Conservation (phyloP, 2,329 filamentous ascomycete genomes). For the Diaporthe nobilis region DNA sequence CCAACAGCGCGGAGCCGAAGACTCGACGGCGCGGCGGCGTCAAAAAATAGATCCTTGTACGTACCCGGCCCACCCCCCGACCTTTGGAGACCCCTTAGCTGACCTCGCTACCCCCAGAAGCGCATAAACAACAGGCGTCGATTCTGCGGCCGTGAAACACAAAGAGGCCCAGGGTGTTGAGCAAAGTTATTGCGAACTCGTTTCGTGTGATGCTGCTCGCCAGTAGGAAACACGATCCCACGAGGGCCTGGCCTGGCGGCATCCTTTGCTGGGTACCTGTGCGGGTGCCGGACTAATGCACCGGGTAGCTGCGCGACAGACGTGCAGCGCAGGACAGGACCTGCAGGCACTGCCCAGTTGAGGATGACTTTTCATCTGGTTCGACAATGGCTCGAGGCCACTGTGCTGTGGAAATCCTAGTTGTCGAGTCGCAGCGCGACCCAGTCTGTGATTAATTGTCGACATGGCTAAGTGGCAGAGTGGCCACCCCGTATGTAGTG, state of each 20-base stretch:
- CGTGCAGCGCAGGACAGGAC: slow-evolving; percentile 34
- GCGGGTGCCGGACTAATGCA: slow-evolving; percentile 37
- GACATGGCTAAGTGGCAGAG: slow-evolving; percentile 4
- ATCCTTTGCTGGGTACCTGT: neutral
- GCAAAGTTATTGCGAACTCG: slow-evolving; percentile 18
- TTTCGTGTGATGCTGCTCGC: slow-evolving; percentile 33
- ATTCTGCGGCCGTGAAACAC: slow-evolving; percentile 35
- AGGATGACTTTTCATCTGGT: slow-evolving; percentile 19
- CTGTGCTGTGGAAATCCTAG: neutral
- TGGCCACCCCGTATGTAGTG: slow-evolving; percentile 1
- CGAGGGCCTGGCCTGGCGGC: neutral
- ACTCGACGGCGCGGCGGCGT: slow-evolving; percentile 19
- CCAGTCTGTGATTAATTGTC: neutral
- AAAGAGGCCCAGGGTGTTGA: neutral
- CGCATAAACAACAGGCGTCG: slow-evolving; percentile 30
- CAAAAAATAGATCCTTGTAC: slow-evolving; percentile 37
- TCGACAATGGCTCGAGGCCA: slow-evolving; percentile 26
- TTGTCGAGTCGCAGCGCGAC: neutral
- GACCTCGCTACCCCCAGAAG: slow-evolving; percentile 33
- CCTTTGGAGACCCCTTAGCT: slow-evolving; percentile 28
- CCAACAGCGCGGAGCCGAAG: slow-evolving; percentile 31
- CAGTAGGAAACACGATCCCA: slow-evolving; percentile 5
- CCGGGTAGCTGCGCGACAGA: slow-evolving; percentile 37
- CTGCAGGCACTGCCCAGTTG: slow-evolving; percentile 24
- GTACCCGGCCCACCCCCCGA: slow-evolving; percentile 19